Conservation (phyloP, 2,329 filamentous ascomycete species). For the Blastomyces silverae region DNA sequence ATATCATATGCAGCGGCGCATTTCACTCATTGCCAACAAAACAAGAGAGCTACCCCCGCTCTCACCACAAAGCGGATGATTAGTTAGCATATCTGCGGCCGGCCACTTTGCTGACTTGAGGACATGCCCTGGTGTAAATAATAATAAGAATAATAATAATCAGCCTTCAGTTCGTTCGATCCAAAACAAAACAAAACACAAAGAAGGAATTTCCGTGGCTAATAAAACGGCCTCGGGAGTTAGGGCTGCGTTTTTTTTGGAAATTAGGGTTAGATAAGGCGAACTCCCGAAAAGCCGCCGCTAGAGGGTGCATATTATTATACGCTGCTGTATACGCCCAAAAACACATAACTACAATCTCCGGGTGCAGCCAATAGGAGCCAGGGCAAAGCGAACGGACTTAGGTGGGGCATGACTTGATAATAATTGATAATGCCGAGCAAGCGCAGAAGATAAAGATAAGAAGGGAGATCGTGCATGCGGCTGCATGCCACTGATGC, state of each 20-base stretch:
- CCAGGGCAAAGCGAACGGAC: not conserved
- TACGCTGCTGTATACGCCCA: no score
- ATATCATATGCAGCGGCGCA: no score
- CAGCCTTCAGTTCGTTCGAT: no score
- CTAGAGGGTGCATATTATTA: not conserved
- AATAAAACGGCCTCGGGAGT: slow-evolving; percentile 1
- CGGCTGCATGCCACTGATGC: no score
- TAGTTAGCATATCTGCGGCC: not conserved
- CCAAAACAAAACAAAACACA: no score
- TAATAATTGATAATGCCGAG: slow-evolving; percentile 6
- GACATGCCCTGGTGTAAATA: not conserved
- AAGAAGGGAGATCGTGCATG: not conserved
- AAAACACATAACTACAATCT: not conserved
- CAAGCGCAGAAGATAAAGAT: not conserved
- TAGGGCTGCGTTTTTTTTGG: not conserved
- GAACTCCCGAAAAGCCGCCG: slow-evolving; percentile 1
- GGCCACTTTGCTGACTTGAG: not conserved
- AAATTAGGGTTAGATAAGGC: not conserved
- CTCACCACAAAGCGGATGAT: not conserved
- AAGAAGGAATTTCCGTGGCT: not conserved
- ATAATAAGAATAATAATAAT: no score
- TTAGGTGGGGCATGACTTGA: not conserved
- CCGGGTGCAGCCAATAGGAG: slow-evolving; percentile 1
- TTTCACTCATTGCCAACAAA: no score
- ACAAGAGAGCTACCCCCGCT: no score